Evolutionary conservation across 441 rosid genomes (phyloP).

Genomic region (Breynia disticha): DNA sequence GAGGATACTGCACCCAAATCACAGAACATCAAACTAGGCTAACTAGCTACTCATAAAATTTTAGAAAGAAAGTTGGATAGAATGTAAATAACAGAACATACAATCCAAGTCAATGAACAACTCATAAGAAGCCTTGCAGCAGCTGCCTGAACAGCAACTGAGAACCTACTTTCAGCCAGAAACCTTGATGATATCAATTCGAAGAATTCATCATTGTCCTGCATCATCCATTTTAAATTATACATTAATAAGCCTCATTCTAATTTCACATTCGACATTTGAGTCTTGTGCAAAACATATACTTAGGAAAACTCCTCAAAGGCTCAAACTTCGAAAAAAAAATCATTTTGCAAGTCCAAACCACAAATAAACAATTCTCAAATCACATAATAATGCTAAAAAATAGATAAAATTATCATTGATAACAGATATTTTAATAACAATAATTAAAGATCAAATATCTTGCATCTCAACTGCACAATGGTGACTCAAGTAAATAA

Average conservation of each 20-base stretch:
- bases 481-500: too few species aligned
- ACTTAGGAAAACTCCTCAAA: too few species aligned
- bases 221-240: slow-evolving; percentile 7
- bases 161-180: slow-evolving; percentile 68
- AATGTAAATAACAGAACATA: slow-evolving; percentile 20
- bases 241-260: too few species aligned
- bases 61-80: neutral
- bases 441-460: too few species aligned
- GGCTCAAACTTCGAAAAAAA: too few species aligned
- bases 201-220: slow-evolving; percentile 98
- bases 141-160: slow-evolving; percentile 76
- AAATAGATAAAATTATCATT: too few species aligned
- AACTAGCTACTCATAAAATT: slow-evolving; percentile 8
- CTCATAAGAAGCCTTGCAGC: slow-evolving; percentile 75
- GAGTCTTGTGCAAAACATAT: too few species aligned
- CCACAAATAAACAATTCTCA: too few species aligned
- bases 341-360: neutral
- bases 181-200: slow-evolving; percentile 80
- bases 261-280: too few species aligned
- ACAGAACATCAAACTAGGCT: slow-evolving; percentile 16
- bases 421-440: too few species aligned
- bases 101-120: slow-evolving; percentile 79
- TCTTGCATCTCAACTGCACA: too few species aligned
- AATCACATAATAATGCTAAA: too few species aligned
- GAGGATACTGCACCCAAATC: slow-evolving; percentile 63